Conservation (phyloP, 805 yeast genomes). For the Brettanomyces naardenensis region DNA sequence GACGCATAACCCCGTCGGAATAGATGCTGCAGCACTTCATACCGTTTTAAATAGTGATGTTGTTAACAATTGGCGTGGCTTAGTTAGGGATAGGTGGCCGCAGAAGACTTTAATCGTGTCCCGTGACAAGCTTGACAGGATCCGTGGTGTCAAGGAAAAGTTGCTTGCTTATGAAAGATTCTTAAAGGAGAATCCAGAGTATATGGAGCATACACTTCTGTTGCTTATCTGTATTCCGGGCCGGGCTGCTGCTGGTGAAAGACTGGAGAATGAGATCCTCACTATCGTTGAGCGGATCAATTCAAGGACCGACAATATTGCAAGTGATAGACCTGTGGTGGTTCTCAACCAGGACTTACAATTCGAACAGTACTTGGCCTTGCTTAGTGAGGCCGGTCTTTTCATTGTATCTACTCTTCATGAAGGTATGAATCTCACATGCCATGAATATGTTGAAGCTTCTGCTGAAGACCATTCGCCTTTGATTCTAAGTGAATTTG, state of each 20-base stretch:
- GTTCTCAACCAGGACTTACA: constrained; percentile 82
- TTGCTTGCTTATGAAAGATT: constrained; percentile 80
- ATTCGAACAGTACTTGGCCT: constrained; percentile 82
- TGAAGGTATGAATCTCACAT: constrained; percentile 95
- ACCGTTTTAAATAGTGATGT: constrained; percentile 33
- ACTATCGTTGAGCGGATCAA: constrained; percentile 81
- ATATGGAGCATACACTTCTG: constrained; percentile 59
- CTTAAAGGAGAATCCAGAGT: constrained; percentile 63
- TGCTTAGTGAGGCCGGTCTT: constrained; percentile 76
- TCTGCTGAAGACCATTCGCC: constrained; percentile 69
- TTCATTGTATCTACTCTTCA: constrained; percentile 88
- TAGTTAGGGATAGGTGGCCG: constrained; percentile 76
- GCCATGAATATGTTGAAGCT: constrained; percentile 87
- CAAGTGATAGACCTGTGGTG: constrained; percentile 76
- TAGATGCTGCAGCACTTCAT: constrained; percentile 56
- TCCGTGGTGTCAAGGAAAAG: constrained; percentile 86
- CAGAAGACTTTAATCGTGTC: constrained; percentile 66
- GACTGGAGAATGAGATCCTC: constrained; percentile 66
- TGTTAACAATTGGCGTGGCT: constrained; percentile 56
- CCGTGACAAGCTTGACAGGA: constrained; percentile 80
- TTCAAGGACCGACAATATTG: constrained; percentile 61
- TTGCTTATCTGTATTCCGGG: constrained; percentile 75
- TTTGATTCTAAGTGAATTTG: constrained; percentile 81
- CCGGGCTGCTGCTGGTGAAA: constrained; percentile 41
- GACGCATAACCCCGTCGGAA: constrained; percentile 66